Evolutionary conservation across 2,329 filamentous ascomycete species (phyloP).

Genomic region (Ophiosphaerella korrae): DNA sequence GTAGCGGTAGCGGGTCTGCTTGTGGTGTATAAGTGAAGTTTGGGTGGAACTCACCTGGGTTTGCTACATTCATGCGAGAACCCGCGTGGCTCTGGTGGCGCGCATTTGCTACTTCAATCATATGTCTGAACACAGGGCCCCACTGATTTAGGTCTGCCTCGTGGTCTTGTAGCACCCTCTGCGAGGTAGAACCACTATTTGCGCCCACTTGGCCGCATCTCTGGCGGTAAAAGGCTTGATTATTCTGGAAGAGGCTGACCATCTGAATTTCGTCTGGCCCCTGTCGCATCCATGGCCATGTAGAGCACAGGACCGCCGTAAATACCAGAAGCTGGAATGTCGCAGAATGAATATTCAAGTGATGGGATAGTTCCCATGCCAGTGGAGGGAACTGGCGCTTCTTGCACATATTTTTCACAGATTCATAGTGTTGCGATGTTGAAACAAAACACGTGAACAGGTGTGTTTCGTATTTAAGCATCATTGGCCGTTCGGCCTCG

Average conservation of each 20-base stretch:
- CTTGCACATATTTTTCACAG: constrained; percentile 22
- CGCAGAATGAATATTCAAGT: constrained; percentile 56
- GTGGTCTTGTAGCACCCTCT: constrained; percentile 1
- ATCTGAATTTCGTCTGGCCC: constrained; percentile 11
- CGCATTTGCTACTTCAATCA: constrained; percentile 1
- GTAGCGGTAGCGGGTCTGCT: constrained; percentile 1
- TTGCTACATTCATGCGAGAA: no score
- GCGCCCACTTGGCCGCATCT: not conserved
- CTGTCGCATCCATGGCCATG: constrained; percentile 36
- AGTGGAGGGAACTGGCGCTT: constrained; percentile 57
- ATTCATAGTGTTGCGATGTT: constrained; percentile 37
- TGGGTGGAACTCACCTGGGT: not conserved
- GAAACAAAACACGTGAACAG: constrained; percentile 48
- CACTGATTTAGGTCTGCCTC: constrained; percentile 8
- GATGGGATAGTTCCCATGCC: constrained; percentile 60
- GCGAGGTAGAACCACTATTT: not conserved
- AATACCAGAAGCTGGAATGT: constrained; percentile 62
- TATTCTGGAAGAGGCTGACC: constrained; percentile 7
- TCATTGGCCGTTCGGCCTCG: constrained; percentile 27
- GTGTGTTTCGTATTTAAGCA: constrained; percentile 41
- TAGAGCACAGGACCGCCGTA: constrained; percentile 53
- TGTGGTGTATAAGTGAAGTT: not conserved
- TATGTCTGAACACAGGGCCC: constrained; percentile 2
- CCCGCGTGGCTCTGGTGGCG: not conserved
- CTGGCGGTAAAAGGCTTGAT: constrained; percentile 11